A percentile compares a stretch with the other conserved stretches of the same genome.
Conservation (phyloP, 2,329 filamentous ascomycete species). For the Fusarium stilboides region DNA sequence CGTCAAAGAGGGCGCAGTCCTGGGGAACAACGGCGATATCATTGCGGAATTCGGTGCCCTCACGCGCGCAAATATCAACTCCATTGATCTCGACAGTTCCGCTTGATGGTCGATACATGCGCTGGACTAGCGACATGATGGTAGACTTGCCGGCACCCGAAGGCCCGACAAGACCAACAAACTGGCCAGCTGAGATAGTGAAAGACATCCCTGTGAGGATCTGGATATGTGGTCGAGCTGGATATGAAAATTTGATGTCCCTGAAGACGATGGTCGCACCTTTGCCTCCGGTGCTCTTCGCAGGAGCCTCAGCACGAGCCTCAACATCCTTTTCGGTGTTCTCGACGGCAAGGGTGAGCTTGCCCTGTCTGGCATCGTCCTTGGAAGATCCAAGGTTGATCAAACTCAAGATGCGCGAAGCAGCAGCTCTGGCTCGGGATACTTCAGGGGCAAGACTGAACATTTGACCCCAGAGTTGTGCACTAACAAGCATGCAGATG, state of each 20-base stretch:
- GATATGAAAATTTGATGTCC: conserved; percentile 76
- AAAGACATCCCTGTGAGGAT: conserved; percentile 72
- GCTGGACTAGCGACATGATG: conserved; percentile 69
- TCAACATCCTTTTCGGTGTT: conserved; percentile 57
- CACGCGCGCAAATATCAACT: conserved; percentile 60
- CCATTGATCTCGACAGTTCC: conserved; percentile 63
- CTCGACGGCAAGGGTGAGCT: conserved; percentile 15
- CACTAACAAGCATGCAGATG: conserved; percentile 78
- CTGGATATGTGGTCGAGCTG: conserved; percentile 70
- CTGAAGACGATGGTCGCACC: conserved; percentile 68
- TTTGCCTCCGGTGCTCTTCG: conserved; percentile 45
- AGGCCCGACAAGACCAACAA: conserved; percentile 75
- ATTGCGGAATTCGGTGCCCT: conserved; percentile 64
- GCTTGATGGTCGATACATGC: conserved; percentile 62
- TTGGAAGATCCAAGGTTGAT: conserved; percentile 61
- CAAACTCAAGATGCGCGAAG: conserved; percentile 69
- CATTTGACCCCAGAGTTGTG: conserved; percentile 81
- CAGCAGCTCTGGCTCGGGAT: conserved; percentile 75
- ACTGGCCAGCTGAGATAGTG: conserved; percentile 70
- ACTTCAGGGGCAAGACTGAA: conserved; percentile 83
- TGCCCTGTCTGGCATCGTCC: conserved; percentile 35
- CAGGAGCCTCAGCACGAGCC: conserved; percentile 51
- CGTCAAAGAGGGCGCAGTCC: conserved; percentile 71
- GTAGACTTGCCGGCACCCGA: conserved; percentile 79
- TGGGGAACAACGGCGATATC: conserved; percentile 71